Evolutionary conservation across 108 stramenopile species (phyloP), one percentile per base, ranked within the genome.

Genomic region (Craspedostauros australis): DNA sequence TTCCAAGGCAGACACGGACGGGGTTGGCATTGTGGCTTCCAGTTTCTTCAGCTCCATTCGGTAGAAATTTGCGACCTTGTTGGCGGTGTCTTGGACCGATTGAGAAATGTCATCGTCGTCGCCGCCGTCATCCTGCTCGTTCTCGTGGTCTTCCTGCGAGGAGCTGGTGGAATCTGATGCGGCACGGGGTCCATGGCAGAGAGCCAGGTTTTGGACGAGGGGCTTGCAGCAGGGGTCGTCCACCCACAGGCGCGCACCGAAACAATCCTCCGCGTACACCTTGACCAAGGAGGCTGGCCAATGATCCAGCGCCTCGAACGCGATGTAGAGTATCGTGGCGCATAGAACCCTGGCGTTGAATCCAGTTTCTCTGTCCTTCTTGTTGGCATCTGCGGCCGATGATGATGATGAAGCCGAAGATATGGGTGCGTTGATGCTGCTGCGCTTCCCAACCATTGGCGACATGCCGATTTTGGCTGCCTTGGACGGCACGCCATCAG

Each of bases 211-310:
- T 38, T 80, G 32, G 11, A 83, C 86, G n/a, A 88, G 53, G 1
- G 67, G 46, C 2, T 50, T 49, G 29, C 77, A 81, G 7, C 50
- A 22, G 18, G 74, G 64, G 27, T 80, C 52, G 36, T 84, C 86
- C 22, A 88, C 82, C 86, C 86, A 88, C 29, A 51, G 45, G 32
- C 86, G 39, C 21, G 74, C 60, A n/a, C 82, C 86, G 51, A 84
- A 88, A 26, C 75, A 73, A 60, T 88, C 86, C 33, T 77, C 82
- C 1, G 75, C 79, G 42, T 77, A 88, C 7, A 69, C 82, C 55
- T 63, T 62, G 14, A 88, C 50, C 12, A 88, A 23, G 18, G 68
- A 53, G 8, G 64, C 66, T 33, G 86, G 86, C 86, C 86, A 88
- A 40, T 88, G 80, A 57, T 84, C 77, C 5, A 84, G 27, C 38